A percentile compares a stretch with the other conserved stretches of the same genome.
Conservation (phyloP, 2,329 filamentous ascomycete genomes). For the Penicillium paneum region DNA sequence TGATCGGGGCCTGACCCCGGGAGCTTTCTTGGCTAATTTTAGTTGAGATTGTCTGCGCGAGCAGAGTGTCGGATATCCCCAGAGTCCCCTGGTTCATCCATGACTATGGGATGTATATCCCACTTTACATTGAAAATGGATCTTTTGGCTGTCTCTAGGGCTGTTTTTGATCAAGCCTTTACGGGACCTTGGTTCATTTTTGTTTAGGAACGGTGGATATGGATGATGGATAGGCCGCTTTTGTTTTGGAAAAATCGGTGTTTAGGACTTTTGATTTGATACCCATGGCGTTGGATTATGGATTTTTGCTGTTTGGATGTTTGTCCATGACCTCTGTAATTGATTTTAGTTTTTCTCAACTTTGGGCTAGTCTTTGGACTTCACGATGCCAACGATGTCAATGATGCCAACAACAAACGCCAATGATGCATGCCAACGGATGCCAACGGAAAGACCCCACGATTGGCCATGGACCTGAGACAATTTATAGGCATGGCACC, state of each 20-base stretch:
- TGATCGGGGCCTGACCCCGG: constrained; percentile 11
- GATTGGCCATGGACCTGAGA: neutral
- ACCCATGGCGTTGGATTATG: constrained; percentile 14
- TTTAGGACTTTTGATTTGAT: constrained; percentile 15
- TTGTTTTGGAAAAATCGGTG: constrained; percentile 1
- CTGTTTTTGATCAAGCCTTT: neutral
- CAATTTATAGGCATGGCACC: neutral
- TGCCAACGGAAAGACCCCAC: neutral
- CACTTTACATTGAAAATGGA: constrained; percentile 1
- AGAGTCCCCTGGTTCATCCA: neutral
- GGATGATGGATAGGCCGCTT: neutral
- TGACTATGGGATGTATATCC: neutral
- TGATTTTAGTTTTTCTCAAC: neutral
- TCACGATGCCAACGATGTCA: neutral
- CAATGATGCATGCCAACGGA: too few relatives aligned
- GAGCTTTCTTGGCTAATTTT: neutral
- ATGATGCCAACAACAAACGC: too few relatives aligned
- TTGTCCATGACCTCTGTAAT: neutral
- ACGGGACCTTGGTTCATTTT: neutral
- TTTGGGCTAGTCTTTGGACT: neutral
- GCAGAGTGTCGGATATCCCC: neutral
- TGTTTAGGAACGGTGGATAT: constrained; percentile 4
- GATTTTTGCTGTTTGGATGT: neutral
- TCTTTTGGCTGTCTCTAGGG: neutral
- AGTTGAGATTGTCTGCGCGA: neutral